Evolutionary conservation across 2,329 filamentous ascomycete genomes (phyloP).

Genomic region (Colletotrichum brevisporum): DNA sequence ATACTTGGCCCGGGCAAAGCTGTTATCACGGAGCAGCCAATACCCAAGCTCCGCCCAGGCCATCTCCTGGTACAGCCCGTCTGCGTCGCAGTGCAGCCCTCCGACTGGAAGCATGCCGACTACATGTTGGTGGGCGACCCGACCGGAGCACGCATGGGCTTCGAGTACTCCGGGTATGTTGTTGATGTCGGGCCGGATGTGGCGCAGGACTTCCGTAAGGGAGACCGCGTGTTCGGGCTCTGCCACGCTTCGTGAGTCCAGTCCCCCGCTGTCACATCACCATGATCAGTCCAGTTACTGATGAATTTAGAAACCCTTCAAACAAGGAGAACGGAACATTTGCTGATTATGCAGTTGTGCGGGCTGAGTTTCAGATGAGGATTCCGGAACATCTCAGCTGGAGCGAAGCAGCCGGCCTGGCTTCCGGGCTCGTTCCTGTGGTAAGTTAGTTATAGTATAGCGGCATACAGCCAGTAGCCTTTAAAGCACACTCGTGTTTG

Average conservation of each 20-base stretch:
- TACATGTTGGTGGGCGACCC: constrained; percentile 34
- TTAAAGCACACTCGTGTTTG: too few relatives aligned
- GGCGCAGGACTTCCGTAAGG: constrained; percentile 58
- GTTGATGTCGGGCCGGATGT: constrained; percentile 60
- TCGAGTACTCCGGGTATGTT: constrained; percentile 63
- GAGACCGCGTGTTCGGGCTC: constrained; percentile 61
- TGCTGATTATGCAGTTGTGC: constrained; percentile 54
- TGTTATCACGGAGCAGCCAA: constrained; percentile 5
- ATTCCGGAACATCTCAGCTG: constrained; percentile 60
- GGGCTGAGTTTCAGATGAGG: constrained; percentile 57
- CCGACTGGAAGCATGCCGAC: constrained; percentile 52
- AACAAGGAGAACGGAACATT: constrained; percentile 58
- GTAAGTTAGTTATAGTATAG: too few relatives aligned
- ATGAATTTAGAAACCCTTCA: constrained; percentile 38
- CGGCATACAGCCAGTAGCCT: too few relatives aligned
- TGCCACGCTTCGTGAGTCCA: constrained; percentile 50
- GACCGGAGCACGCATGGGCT: constrained; percentile 50
- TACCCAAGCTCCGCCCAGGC: constrained; percentile 41
- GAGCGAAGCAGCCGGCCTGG: constrained; percentile 61
- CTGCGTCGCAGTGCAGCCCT: constrained; percentile 54
- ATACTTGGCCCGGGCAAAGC: constrained; percentile 27
- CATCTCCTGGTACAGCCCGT: constrained; percentile 51
- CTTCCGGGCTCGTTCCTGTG: constrained; percentile 58
- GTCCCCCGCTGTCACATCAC: too few relatives aligned
- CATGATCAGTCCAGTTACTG: not conserved